These are phyloP conservation scores for Populus davidiana DNA, from an alignment of 345 rosid genomes.

Conservation along the genomic window DNA sequence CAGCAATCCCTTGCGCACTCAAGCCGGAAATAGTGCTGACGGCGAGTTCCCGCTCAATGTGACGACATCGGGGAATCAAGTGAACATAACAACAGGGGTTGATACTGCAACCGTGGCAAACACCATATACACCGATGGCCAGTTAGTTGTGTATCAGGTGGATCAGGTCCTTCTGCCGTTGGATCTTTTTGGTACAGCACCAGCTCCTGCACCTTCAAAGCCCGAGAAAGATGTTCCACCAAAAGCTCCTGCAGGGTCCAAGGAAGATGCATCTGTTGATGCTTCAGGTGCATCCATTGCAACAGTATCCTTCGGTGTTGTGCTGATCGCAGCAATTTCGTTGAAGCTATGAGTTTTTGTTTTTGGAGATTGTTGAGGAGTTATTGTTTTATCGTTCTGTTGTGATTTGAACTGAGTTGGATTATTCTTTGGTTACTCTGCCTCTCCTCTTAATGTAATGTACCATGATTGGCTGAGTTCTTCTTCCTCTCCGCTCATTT, in stretches of 20 bases:
- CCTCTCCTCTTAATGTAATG: background rate
- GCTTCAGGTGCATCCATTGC: constrained; percentile 37
- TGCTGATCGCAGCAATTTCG: constrained; percentile 31
- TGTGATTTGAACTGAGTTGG: constrained; percentile 16
- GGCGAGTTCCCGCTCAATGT: constrained; percentile 68
- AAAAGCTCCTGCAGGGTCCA: constrained; percentile 47
- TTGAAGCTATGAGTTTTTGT: constrained; percentile 33
- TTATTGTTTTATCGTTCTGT: constrained; percentile 3
- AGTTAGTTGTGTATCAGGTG: constrained; percentile 72
- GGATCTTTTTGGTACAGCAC: constrained; percentile 59
- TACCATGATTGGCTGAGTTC: background rate
- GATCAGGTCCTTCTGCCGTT: constrained; percentile 74
- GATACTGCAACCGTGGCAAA: constrained; percentile 60
- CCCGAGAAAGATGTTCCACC: constrained; percentile 40
- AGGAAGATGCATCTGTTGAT: constrained; percentile 29
- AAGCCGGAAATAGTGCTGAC: constrained; percentile 58
- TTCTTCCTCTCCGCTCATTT: background rate
- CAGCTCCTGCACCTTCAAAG: constrained; percentile 58
- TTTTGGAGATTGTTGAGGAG: background rate
- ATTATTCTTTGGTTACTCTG: constrained; percentile 19
- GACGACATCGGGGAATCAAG: constrained; percentile 74
- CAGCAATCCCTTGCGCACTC: constrained; percentile 86
- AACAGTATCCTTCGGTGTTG: constrained; percentile 13
- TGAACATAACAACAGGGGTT: constrained; percentile 77
- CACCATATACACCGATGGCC: constrained; percentile 47